Percentiles rank a stretch among this genome's conserved stretches.
Evolutionary conservation across 106 monocot species (phyloP).

Genomic region (Acorus gramineus): DNA sequence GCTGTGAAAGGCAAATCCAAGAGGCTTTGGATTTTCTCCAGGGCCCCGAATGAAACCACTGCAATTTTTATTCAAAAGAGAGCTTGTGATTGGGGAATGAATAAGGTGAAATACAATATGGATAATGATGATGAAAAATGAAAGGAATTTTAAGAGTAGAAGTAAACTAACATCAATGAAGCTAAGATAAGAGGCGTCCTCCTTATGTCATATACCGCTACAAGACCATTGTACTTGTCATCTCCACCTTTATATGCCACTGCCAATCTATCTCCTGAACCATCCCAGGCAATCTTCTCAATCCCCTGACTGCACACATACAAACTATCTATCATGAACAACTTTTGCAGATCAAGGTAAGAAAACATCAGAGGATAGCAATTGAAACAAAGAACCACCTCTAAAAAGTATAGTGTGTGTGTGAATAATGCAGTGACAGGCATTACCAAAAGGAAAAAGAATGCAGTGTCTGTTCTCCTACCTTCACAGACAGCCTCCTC

Average conservation of each 20-base stretch:
- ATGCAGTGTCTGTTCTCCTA: too few species aligned
- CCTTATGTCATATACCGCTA: slow-evolving; percentile 81
- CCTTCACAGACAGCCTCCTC: too few species aligned
- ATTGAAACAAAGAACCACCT: too few species aligned
- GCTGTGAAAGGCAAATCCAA: slow-evolving; percentile 79
- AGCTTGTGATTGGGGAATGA: background rate
- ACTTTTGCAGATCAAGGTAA: too few species aligned
- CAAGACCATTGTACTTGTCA: slow-evolving; percentile 66
- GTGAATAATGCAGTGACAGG: slow-evolving; percentile 7
- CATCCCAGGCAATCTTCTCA: slow-evolving; percentile 88
- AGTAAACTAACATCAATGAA: slow-evolving; percentile 69
- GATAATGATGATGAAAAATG: background rate
- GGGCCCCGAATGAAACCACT: slow-evolving; percentile 96
- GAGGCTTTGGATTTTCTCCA: slow-evolving; percentile 71
- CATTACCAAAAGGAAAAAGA: background rate
- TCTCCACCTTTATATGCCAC: slow-evolving; percentile 70
- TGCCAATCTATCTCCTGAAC: slow-evolving; percentile 78
- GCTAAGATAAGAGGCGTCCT: slow-evolving; percentile 67
- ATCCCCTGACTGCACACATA: slow-evolving; percentile 42
- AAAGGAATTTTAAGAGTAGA: too few species aligned
- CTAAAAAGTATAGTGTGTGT: too few species aligned
- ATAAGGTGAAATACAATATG: background rate
- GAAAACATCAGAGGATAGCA: too few species aligned
- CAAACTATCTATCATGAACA: too few species aligned
- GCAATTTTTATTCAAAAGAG: slow-evolving; percentile 6